Conservation (phyloP, 1,284 basidiomycete genomes). For the Gomphus sp. region DNA sequence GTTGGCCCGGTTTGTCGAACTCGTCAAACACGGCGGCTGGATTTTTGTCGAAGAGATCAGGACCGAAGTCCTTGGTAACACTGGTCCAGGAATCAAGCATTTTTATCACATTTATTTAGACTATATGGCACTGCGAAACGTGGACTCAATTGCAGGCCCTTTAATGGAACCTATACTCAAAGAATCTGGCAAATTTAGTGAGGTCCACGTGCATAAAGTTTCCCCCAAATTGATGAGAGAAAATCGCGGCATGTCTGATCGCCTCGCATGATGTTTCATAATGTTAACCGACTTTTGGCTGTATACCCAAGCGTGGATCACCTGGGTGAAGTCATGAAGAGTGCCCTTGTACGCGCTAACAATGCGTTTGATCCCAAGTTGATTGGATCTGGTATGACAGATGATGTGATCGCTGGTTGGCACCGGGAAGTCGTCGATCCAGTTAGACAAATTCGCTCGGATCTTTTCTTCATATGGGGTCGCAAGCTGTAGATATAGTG, state of each 20-base stretch:
- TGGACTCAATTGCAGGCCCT: not conserved
- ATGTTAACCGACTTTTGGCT: not conserved
- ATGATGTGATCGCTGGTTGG: not conserved
- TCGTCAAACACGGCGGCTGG: slow-evolving; percentile 18
- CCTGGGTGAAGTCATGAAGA: not conserved
- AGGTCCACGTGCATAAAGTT: not conserved
- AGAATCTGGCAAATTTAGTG: too few relatives aligned
- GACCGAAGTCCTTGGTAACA: not conserved
- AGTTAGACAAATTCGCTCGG: not conserved
- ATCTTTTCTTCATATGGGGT: not conserved
- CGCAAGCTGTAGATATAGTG: not conserved
- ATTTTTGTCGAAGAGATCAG: slow-evolving; percentile 17
- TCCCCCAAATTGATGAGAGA: not conserved
- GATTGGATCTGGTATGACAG: not conserved
- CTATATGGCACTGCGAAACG: not conserved
- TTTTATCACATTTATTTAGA: too few relatives aligned
- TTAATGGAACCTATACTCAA: not conserved
- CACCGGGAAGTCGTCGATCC: not conserved
- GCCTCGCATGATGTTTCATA: not conserved
- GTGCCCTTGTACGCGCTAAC: not conserved
- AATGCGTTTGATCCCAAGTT: not conserved
- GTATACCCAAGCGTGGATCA: not conserved
- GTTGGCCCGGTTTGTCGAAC: slow-evolving; percentile 10
- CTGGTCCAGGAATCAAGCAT: not conserved
- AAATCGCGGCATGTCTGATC: not conserved